These are phyloP conservation scores for Cryphonectria parasitica DNA, from an alignment of 2,329 filamentous ascomycete species.

Conservation along the genomic window DNA sequence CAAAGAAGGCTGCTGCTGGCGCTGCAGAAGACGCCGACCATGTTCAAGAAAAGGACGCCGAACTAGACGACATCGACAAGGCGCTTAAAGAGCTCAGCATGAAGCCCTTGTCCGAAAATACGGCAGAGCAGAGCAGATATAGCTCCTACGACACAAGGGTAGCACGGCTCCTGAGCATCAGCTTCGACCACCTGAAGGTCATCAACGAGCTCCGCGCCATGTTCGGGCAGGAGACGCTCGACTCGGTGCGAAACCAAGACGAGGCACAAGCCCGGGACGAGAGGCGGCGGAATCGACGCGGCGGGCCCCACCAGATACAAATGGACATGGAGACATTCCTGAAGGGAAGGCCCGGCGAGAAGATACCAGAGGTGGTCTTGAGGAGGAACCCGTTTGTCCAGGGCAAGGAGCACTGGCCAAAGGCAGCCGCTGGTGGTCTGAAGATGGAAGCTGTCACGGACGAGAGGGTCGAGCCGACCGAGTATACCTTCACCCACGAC, in stretches of 20 bases:
- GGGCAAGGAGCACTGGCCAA: conserved; percentile 86
- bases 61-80: conserved; percentile 59
- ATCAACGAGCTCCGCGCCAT: conserved; percentile 83
- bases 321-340: conserved; percentile 62
- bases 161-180: conserved; percentile 50
- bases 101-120: conserved; percentile 28
- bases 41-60: conserved; percentile 31
- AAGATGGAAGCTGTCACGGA: conserved; percentile 69
- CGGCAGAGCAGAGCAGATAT: conserved; percentile 20
- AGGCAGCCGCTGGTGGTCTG: conserved; percentile 76
- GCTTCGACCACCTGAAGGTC: conserved; percentile 76
- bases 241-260: conserved; percentile 55
- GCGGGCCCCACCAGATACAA: conserved; percentile 17
- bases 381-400: conserved; percentile 84
- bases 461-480: conserved; percentile 57
- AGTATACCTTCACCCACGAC: conserved; percentile 81
- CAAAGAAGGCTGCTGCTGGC: conserved; percentile 48
- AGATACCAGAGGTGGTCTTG: conserved; percentile 71
- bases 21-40: conserved; percentile 29
- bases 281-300: conserved; percentile 45
- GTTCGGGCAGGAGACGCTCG: conserved; percentile 62
- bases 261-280: conserved; percentile 46
- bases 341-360: conserved; percentile 60
- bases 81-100: conserved; percentile 56
- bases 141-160: conserved; percentile 33